Base-by-base conservation (phyloP, 202 grass and related monocot species). In the Zoysia matrella region DNA sequence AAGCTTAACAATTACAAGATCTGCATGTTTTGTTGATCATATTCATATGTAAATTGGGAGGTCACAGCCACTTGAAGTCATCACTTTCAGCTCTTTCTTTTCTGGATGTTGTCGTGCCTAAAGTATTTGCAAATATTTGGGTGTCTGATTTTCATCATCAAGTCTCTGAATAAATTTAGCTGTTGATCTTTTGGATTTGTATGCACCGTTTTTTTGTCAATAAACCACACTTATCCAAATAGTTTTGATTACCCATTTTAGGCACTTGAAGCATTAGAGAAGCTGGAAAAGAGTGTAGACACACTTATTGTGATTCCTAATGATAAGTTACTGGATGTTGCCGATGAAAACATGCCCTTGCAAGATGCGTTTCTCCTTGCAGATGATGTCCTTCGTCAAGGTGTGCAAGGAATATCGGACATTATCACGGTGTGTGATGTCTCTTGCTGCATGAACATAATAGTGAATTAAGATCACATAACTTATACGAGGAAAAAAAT, bases 321-420 rank as follows among this genome's bases (percentile, higher is more conserved):
- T n/a, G 95, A 98, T 73, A 83, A 90, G 14, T 79, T 98, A 7
- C 79, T 98, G 69, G 86, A 94, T 82, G 65, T 98, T 47, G 95
- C 85, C 5, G 90, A 94, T 64, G 95, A 98, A 77, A 93, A 98
- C 52, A 97, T 89, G 44, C 92, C 92, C 84, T 82, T 98, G 77
- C 95, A 98, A 88, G 92, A 98, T 67, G 95, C 92, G 0, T 98
- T 98, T 90, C 90, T 98, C 44, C 85, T 98, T 84, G 95, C 92
- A 67, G 95, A 98, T 89, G 95, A 98, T 66, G 92, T 98, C 65
- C 79, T 98, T 67, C 90, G 90, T 44, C 92, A 98, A 57, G 95
- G 95, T 57, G 92, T 98, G 44, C 95, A 93, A 89, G 95, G 95
- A 68, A 98, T 98, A 84, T 98, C 95, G 36, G 95, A 98, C 80